Evolutionary conservation across 2,329 filamentous ascomycete species (phyloP).

Genomic region (Epicoccum sorghinum): DNA sequence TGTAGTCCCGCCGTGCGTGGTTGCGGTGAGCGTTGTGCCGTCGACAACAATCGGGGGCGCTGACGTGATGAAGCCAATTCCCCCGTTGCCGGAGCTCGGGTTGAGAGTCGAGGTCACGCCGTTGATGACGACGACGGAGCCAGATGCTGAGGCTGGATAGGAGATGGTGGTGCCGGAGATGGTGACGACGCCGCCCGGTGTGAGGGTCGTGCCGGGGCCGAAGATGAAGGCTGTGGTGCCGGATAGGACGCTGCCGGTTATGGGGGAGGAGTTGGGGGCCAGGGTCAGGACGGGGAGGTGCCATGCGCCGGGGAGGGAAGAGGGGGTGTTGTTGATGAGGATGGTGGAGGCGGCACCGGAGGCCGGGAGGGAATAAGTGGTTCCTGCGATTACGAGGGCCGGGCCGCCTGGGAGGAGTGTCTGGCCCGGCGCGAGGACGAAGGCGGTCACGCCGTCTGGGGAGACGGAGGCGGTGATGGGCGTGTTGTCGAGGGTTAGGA

Average conservation of each 20-base stretch:
- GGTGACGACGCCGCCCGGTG: slow-evolving; percentile 33
- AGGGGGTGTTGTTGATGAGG: slow-evolving; percentile 35
- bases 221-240: slow-evolving; percentile 37
- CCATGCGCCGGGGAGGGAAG: slow-evolving; percentile 24
- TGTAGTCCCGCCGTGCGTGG: slow-evolving; percentile 30
- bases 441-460: slow-evolving; percentile 24
- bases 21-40: slow-evolving; percentile 34
- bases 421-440: slow-evolving; percentile 24
- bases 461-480: slow-evolving; percentile 12
- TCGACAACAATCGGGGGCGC: slow-evolving; percentile 35
- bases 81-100: slow-evolving; percentile 4
- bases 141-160: slow-evolving; percentile 32
- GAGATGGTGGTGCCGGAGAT: slow-evolving; percentile 38
- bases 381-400: slow-evolving; percentile 22
- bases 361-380: slow-evolving; percentile 30
- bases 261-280: not conserved
- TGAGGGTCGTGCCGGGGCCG: slow-evolving; percentile 31
- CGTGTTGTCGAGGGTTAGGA: slow-evolving; percentile 14
- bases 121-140: slow-evolving; percentile 35
- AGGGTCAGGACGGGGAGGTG: slow-evolving; percentile 24
- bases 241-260: slow-evolving; percentile 22
- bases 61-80: slow-evolving; percentile 19
- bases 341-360: slow-evolving; percentile 26
- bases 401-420: slow-evolving; percentile 29
- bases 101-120: slow-evolving; percentile 33